These are phyloP conservation scores for Lophium mytilinum DNA, from an alignment of 495 filamentous ascomycete genomes.

Conservation along the genomic window DNA sequence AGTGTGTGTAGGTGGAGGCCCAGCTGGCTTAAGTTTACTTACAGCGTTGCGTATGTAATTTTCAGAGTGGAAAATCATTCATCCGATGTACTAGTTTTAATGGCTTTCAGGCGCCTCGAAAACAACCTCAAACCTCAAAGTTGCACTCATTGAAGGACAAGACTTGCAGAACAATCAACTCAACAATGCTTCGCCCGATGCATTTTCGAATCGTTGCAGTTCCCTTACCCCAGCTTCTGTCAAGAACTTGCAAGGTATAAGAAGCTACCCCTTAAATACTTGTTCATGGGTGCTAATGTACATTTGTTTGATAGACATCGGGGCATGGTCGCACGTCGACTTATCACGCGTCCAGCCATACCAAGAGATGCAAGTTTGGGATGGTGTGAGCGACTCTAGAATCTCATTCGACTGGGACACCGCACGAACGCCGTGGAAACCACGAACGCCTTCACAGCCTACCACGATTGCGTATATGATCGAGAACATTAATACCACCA, in stretches of 20 bases:
- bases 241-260: slow-evolving; percentile 30
- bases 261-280: not conserved
- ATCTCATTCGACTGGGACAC: slow-evolving; percentile 79
- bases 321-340: slow-evolving; percentile 76
- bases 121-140: slow-evolving; percentile 63
- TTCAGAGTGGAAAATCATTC: not conserved
- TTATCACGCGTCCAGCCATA: slow-evolving; percentile 70
- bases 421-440: slow-evolving; percentile 25
- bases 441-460: slow-evolving; percentile 15
- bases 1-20: slow-evolving; percentile 93
- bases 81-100: not conserved
- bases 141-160: slow-evolving; percentile 87
- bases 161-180: slow-evolving; percentile 58
- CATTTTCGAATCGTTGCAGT: slow-evolving; percentile 89
- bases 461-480: slow-evolving; percentile 86
- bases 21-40: slow-evolving; percentile 81
- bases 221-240: slow-evolving; percentile 84
- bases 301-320: slow-evolving; percentile 47
- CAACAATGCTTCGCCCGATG: slow-evolving; percentile 49
- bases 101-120: slow-evolving; percentile 50
- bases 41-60: slow-evolving; percentile 67
- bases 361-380: slow-evolving; percentile 93
- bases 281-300: slow-evolving; percentile 30
- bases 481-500: slow-evolving; percentile 84
- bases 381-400: slow-evolving; percentile 75